Evolutionary conservation across 2,329 filamentous ascomycete genomes (phyloP), one percentile per base, ranked within the genome.

Genomic region (Aspergillus pseudoviridinutans): DNA sequence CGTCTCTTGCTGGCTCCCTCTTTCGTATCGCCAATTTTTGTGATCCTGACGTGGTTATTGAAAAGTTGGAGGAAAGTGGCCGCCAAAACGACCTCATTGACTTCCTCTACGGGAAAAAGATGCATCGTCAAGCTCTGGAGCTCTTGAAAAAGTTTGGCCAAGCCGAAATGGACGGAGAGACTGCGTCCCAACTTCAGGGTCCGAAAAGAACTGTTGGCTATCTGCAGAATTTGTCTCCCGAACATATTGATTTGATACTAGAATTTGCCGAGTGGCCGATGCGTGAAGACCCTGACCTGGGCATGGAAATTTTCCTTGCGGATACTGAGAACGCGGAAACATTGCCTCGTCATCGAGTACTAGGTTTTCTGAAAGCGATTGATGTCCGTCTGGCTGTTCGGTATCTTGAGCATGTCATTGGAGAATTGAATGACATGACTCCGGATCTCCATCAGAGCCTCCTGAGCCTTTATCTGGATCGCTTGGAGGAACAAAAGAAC

Each of bases 1-100:
- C 94, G 4, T 86, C 88, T 5, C 80, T 99, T 10, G 92, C 92
- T 3, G 90, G 90, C 1, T 91, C 92, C 0, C 82, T 99, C 0
- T 97, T 99, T 78, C 91, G 94, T 25, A 91, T 97, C 53, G 88
- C 92, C 69, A 99, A 99, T 72, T 97, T 97, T 71, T 97, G 94
- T 73, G 93, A 99, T 66, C 93, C 94, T 0, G 88, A 91, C 29
- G 94, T 97, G 2, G 93, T 99, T 24, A 94, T 96, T 70, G 90
- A 96, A 73, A 92, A 92, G 66, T 79, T 99, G 4, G 86, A 96
- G 58, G 91, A 96, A 71, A 91, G 88, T 44, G 90, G 90, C 57
- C 86, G 92, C 32, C 97, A 96, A 74, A 93, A 88, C 53, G 93
- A 97, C 75, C 80, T 99, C 1, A 92, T 99, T n/a, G 93, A 97